Conservation (phyloP, 768 basidiomycete species). For the Mycena venus region DNA sequence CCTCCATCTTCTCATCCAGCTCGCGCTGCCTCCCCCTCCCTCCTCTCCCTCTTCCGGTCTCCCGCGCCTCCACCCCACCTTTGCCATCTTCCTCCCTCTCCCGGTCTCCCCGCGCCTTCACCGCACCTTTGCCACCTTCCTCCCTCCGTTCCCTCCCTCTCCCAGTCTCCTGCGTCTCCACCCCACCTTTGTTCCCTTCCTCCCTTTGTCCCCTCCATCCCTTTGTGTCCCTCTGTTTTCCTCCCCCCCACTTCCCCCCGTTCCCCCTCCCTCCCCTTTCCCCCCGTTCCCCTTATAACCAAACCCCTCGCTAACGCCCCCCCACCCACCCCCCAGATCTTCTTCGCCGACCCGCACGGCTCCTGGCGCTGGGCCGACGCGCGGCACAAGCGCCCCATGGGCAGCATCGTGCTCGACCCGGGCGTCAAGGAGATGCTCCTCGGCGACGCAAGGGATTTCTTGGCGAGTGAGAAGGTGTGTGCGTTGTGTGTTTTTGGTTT, state of each 20-base stretch:
- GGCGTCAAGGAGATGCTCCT: slow-evolving; percentile 93
- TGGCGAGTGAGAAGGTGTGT: slow-evolving; percentile 83
- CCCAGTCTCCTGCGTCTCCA: no score
- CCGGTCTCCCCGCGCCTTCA: background rate
- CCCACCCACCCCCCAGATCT: slow-evolving; percentile 76
- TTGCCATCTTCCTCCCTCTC: background rate
- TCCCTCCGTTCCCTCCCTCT: background rate
- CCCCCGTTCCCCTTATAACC: background rate
- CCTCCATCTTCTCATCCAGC: no score
- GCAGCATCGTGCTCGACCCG: slow-evolving; percentile 87
- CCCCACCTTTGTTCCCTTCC: no score
- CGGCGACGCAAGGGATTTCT: slow-evolving; percentile 85
- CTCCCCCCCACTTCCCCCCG: background rate
- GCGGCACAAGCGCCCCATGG: slow-evolving; percentile 89
- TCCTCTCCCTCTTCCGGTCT: background rate
- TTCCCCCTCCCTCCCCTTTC: background rate
- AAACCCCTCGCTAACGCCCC: background rate
- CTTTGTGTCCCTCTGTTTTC: no score
- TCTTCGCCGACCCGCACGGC: slow-evolving; percentile 90
- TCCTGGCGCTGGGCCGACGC: slow-evolving; percentile 92
- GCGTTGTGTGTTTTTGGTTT: background rate
- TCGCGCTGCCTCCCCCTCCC: no score
- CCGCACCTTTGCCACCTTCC: no score
- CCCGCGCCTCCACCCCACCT: background rate
- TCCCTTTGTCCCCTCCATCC: no score